Evolutionary conservation across 2,329 filamentous ascomycete species (phyloP).

Genomic region (Stachybotrys chlorohalonatus): DNA sequence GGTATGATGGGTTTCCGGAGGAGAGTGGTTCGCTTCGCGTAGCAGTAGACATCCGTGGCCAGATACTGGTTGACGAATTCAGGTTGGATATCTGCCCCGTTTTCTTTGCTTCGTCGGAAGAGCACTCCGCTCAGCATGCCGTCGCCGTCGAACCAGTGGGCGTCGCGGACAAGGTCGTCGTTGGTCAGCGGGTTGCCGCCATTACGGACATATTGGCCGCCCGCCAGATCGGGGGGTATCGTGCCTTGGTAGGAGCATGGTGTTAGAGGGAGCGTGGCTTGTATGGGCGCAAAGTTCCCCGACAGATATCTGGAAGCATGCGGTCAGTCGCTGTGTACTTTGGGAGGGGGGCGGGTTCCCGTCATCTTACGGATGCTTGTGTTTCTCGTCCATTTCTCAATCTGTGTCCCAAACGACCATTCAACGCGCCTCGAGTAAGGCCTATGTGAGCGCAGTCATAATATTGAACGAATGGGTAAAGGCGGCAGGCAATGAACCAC

Average conservation of each 20-base stretch:
- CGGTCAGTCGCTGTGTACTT: neutral
- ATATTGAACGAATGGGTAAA: neutral
- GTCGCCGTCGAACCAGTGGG: constrained; percentile 69
- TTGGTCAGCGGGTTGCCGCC: constrained; percentile 60
- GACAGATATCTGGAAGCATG: constrained; percentile 40
- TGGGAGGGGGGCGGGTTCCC: neutral
- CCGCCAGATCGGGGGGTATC: constrained; percentile 56
- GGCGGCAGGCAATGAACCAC: too few species aligned
- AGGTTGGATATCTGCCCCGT: constrained; percentile 35
- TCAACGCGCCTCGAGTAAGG: neutral
- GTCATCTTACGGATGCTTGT: neutral
- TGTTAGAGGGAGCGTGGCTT: constrained; percentile 43
- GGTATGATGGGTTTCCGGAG: constrained; percentile 51
- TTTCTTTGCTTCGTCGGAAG: constrained; percentile 35
- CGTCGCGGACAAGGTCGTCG: constrained; percentile 48
- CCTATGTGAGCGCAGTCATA: neutral
- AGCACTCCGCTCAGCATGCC: constrained; percentile 63
- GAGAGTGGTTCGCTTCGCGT: constrained; percentile 34
- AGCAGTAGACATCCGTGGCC: constrained; percentile 56
- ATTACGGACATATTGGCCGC: constrained; percentile 64
- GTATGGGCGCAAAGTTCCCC: constrained; percentile 63
- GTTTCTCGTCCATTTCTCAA: neutral
- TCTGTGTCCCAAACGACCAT: neutral
- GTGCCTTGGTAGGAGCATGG: constrained; percentile 46
- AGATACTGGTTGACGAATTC: constrained; percentile 63